Percentiles rank a stretch among this genome's conserved stretches.
Evolutionary conservation across 2,329 filamentous ascomycete species (phyloP).

Genomic region (Ascochyta koolunga): DNA sequence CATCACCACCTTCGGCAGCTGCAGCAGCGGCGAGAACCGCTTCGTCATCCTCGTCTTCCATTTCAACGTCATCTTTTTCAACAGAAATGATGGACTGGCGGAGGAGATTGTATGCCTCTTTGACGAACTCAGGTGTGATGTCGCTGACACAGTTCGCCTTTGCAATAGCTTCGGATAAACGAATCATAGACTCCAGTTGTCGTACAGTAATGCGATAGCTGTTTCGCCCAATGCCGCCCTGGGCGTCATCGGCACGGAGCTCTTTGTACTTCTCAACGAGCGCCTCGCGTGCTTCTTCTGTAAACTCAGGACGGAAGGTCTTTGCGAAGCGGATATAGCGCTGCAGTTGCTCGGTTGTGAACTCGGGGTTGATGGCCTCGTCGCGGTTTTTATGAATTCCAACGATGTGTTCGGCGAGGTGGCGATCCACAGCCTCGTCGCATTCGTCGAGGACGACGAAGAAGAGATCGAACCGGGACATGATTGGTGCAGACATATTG

Average conservation of each 20-base stretch:
- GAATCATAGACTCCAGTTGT: slow-evolving; percentile 94
- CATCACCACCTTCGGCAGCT: slow-evolving; percentile 55
- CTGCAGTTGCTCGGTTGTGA: slow-evolving; percentile 94
- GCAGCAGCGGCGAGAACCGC: slow-evolving; percentile 59
- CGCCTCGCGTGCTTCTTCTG: slow-evolving; percentile 80
- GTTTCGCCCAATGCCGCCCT: slow-evolving; percentile 91
- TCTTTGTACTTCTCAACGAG: slow-evolving; percentile 96
- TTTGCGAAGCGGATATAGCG: slow-evolving; percentile 95
- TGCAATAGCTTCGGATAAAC: slow-evolving; percentile 94
- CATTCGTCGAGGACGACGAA: slow-evolving; percentile 98
- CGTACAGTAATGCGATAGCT: slow-evolving; percentile 97
- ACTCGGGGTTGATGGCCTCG: slow-evolving; percentile 88
- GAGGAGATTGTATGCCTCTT: slow-evolving; percentile 89
- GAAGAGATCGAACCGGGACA: slow-evolving; percentile 99
- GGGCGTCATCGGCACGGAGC: slow-evolving; percentile 87
- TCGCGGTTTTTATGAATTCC: slow-evolving; percentile 91
- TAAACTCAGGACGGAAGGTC: slow-evolving; percentile 93
- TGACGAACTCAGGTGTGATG: slow-evolving; percentile 81
- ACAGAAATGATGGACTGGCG: slow-evolving; percentile 96
- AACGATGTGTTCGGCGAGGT: slow-evolving; percentile 93
- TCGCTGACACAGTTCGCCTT: slow-evolving; percentile 97
- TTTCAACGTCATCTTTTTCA: slow-evolving; percentile 95
- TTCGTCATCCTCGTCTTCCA: slow-evolving; percentile 80
- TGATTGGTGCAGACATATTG: slow-evolving; percentile 98
- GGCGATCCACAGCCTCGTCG: slow-evolving; percentile 87